A percentile compares a stretch with the other conserved stretches of the same genome.
phyloP scores from a whole-genome alignment of 108 stramenopile species.

The Pseudonitzschia pungens region DNA sequence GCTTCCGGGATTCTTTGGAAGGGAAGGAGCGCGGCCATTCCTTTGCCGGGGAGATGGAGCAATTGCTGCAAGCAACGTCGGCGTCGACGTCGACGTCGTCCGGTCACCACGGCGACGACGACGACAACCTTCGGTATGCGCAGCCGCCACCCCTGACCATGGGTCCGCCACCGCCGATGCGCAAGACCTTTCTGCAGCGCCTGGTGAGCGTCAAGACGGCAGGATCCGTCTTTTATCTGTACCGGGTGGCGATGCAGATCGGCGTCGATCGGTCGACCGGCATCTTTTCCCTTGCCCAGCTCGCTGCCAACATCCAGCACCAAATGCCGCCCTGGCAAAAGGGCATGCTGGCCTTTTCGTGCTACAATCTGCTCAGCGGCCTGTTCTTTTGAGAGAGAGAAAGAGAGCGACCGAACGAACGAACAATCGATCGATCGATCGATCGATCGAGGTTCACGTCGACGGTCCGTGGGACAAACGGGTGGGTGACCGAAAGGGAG shows the following conservation, averaged over 20 bases:
- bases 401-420: too few relatives aligned
- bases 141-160: slow-evolving; percentile 1
- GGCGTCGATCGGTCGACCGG: slow-evolving; percentile 32
- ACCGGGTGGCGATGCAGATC: slow-evolving; percentile 31
- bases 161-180: neutral
- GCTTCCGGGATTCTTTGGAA: slow-evolving; percentile 50
- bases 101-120: neutral
- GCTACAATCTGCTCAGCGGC: slow-evolving; percentile 34
- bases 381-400: neutral
- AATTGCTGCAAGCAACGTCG: neutral
- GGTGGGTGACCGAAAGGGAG: too few relatives aligned
- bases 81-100: neutral
- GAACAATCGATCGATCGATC: too few relatives aligned
- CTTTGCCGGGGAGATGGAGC: slow-evolving; percentile 16
- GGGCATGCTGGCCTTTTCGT: slow-evolving; percentile 34
- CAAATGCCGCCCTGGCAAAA: slow-evolving; percentile 33
- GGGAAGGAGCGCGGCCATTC: slow-evolving; percentile 37
- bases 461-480: too few relatives aligned
- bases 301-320: slow-evolving; percentile 41
- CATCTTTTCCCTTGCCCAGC: slow-evolving; percentile 26
- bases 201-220: slow-evolving; percentile 22
- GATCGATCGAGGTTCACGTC: too few relatives aligned
- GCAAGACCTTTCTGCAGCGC: neutral
- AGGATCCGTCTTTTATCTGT: slow-evolving; percentile 36
- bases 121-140: slow-evolving; percentile 2